phyloP scores from a whole-genome alignment of 2,329 filamentous ascomycete genomes.

The Ophiostoma montium region DNA sequence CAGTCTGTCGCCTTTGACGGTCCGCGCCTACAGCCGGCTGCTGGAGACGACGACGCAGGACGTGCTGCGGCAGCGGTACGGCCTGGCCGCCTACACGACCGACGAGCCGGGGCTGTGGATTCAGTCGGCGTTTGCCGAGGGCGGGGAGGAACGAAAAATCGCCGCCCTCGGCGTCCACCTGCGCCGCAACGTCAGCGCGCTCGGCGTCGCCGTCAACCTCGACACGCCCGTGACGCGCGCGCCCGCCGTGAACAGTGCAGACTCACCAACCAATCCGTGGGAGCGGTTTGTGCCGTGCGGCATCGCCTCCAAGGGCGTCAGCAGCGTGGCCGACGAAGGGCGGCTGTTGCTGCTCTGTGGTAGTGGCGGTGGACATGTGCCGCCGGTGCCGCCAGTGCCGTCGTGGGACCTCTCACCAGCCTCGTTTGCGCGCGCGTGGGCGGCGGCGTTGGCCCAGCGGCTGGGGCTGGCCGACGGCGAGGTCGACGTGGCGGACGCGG shows the following conservation, averaged over 20 bases:
- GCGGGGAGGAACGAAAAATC: constrained; percentile 50
- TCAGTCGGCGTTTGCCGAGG: constrained; percentile 14
- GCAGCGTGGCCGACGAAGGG: constrained; percentile 50
- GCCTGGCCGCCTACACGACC: constrained; percentile 47
- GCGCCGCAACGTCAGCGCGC: constrained; percentile 65
- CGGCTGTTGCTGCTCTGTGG: too few relatives aligned
- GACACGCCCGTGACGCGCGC: constrained; percentile 34
- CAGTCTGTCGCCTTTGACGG: constrained; percentile 50
- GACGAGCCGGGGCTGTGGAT: constrained; percentile 82
- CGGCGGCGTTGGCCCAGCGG: constrained; percentile 3
- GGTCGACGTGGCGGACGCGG: constrained; percentile 7
- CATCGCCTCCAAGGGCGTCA: constrained; percentile 62
- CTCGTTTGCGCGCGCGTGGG: constrained; percentile 11
- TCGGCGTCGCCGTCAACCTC: constrained; percentile 76
- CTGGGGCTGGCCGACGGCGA: constrained; percentile 8
- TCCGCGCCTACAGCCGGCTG: constrained; percentile 62
- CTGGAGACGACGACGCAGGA: constrained; percentile 65
- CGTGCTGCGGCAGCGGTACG: constrained; percentile 41
- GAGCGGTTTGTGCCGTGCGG: constrained; percentile 80
- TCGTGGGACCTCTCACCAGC: constrained; percentile 10
- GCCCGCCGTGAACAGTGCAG: neutral
- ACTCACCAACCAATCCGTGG: constrained; percentile 39
- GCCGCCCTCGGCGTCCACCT: constrained; percentile 88
- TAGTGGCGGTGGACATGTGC: constrained; percentile 7
- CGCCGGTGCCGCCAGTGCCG: too few relatives aligned